Conservation (phyloP, 2,329 filamentous ascomycete genomes). For the Cytospora leucostoma region DNA sequence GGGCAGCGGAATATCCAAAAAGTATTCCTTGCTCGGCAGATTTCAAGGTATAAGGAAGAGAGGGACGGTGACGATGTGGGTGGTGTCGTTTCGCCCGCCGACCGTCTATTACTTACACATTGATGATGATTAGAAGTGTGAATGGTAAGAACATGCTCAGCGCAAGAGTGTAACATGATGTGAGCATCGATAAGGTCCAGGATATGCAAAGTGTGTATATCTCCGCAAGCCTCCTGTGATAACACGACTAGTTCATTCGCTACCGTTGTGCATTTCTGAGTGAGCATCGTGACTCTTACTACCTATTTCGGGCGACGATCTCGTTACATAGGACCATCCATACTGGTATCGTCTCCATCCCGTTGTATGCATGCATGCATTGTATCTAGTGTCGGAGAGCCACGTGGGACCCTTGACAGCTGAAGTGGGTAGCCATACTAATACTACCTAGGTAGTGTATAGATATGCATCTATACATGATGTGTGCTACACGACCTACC, state of each 20-base stretch:
- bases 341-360: no score
- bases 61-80: not conserved
- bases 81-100: not conserved
- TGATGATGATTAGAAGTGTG: not conserved
- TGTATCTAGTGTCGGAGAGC: not conserved
- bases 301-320: not conserved
- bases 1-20: not conserved
- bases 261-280: no score
- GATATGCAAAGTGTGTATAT: no score
- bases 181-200: not conserved
- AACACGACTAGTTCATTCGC: no score
- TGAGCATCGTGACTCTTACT: not conserved
- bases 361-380: no score
- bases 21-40: not conserved
- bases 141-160: not conserved
- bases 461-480: not conserved
- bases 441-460: not conserved
- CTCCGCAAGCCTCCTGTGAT: not conserved
- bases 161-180: not conserved
- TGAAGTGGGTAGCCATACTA: conserved; percentile 2
- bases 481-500: no score
- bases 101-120: not conserved
- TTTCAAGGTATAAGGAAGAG: not conserved
- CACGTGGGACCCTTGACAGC: not conserved
- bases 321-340: no score